Percentiles rank a stretch among this genome's conserved stretches.
Evolutionary conservation across 306 rosid genomes (phyloP).

Genomic region (Dryas alaskensis): DNA sequence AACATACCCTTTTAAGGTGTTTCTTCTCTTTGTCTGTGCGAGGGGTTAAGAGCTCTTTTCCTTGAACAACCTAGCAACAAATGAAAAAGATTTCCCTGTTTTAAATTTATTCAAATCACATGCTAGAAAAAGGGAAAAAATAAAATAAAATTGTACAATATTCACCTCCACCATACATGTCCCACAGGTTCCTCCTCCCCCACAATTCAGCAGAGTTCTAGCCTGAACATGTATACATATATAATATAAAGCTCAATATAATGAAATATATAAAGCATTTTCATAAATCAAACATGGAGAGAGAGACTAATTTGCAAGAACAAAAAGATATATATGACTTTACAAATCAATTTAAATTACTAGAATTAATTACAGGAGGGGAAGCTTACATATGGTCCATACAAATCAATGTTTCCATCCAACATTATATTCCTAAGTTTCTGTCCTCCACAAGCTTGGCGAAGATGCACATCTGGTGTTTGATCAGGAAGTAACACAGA

Average conservation of each 20-base stretch:
- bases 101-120: not conserved
- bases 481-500: conserved; percentile 90
- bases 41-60: conserved; percentile 69
- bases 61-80: conserved; percentile 65
- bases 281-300: too few species aligned
- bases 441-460: conserved; percentile 74
- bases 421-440: conserved; percentile 77
- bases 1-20: conserved; percentile 59
- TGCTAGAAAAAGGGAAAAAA: not conserved
- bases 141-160: conserved; percentile 4
- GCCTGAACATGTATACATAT: conserved; percentile 36
- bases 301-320: too few species aligned
- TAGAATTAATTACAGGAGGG: not conserved
- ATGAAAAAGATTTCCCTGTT: not conserved
- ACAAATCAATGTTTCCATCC: conserved; percentile 70
- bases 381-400: conserved; percentile 75
- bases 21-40: conserved; percentile 79
- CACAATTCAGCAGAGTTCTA: conserved; percentile 72
- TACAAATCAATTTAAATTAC: too few species aligned
- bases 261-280: too few species aligned
- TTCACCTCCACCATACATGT: conserved; percentile 94
- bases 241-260: not conserved
- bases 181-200: conserved; percentile 81
- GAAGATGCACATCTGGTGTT: conserved; percentile 78
- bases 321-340: too few species aligned